Conservation (phyloP, 2,329 filamentous ascomycete species). For the Dryadomyces quercus-mongolicae region DNA sequence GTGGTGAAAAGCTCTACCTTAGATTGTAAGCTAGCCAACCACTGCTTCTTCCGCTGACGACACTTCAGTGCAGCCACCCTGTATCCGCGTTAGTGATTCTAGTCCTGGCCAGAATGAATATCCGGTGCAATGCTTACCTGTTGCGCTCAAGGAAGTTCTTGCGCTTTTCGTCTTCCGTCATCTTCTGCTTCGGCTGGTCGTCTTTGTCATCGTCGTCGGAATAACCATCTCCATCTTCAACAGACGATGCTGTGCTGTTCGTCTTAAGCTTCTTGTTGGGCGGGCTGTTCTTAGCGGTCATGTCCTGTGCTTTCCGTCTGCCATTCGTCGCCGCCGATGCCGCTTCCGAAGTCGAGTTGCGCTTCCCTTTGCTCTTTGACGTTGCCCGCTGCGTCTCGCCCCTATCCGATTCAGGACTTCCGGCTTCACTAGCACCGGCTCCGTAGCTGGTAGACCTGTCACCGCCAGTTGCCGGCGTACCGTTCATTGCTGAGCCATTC, state of each 20-base stretch:
- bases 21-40: slow-evolving; percentile 85
- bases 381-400: slow-evolving; percentile 52
- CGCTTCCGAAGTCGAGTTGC: slow-evolving; percentile 32
- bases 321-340: slow-evolving; percentile 40
- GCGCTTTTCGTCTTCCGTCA: slow-evolving; percentile 97
- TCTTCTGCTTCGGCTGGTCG: slow-evolving; percentile 58
- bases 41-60: slow-evolving; percentile 96
- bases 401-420: slow-evolving; percentile 61
- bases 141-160: slow-evolving; percentile 97
- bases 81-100: slow-evolving; percentile 15
- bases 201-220: slow-evolving; percentile 36
- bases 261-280: slow-evolving; percentile 60
- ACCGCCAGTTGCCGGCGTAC: slow-evolving; percentile 13
- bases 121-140: slow-evolving; percentile 58
- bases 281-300: slow-evolving; percentile 47
- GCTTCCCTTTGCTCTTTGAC: slow-evolving; percentile 58
- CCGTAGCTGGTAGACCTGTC: slow-evolving; percentile 23
- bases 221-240: slow-evolving; percentile 16
- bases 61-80: slow-evolving; percentile 96
- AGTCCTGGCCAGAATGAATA: too few relatives aligned
- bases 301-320: slow-evolving; percentile 64
- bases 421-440: slow-evolving; percentile 54
- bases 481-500: neutral
- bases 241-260: slow-evolving; percentile 17
- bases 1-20: slow-evolving; percentile 89